phyloP scores from a whole-genome alignment of 768 basidiomycete species.

The Scleroderma bovista region DNA sequence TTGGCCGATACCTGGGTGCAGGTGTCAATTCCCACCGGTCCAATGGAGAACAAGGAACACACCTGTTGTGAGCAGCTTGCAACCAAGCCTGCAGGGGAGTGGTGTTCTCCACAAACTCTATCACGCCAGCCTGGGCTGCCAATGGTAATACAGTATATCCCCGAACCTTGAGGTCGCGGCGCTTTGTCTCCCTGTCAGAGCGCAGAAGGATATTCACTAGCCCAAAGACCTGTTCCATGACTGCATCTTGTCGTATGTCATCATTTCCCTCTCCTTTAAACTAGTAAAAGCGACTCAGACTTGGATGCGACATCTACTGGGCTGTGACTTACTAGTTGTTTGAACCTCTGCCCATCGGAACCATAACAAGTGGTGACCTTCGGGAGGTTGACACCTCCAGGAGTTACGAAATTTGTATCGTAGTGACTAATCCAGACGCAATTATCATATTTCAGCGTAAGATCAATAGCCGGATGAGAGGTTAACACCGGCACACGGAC shows the following conservation, averaged over 20 bases:
- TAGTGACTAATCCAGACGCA: slow-evolving; percentile 70
- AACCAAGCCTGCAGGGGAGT: slow-evolving; percentile 61
- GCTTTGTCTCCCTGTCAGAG: slow-evolving; percentile 69
- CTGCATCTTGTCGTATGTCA: slow-evolving; percentile 93
- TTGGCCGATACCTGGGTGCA: slow-evolving; percentile 57
- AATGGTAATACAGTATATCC: slow-evolving; percentile 90
- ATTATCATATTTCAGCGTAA: slow-evolving; percentile 57
- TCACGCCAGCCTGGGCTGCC: slow-evolving; percentile 68
- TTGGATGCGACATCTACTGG: not conserved
- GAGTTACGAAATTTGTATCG: slow-evolving; percentile 48
- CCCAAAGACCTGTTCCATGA: slow-evolving; percentile 97
- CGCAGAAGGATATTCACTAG: slow-evolving; percentile 76
- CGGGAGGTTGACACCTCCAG: slow-evolving; percentile 79
- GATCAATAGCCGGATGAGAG: slow-evolving; percentile 60
- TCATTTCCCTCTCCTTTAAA: slow-evolving; percentile 91
- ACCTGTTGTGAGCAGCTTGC: slow-evolving; percentile 55
- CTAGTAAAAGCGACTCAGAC: slow-evolving; percentile 33
- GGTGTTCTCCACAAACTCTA: slow-evolving; percentile 89
- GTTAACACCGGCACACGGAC: slow-evolving; percentile 85
- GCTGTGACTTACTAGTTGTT: slow-evolving; percentile 62
- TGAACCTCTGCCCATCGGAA: slow-evolving; percentile 57
- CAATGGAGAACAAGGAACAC: slow-evolving; percentile 11
- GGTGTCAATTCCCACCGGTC: not conserved
- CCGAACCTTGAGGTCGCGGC: slow-evolving; percentile 67
- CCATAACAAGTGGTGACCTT: slow-evolving; percentile 76